Percentiles rank a stretch among this genome's conserved stretches.
Conservation (phyloP, 2,329 filamentous ascomycete genomes). For the Fusarium sarcochroum region DNA sequence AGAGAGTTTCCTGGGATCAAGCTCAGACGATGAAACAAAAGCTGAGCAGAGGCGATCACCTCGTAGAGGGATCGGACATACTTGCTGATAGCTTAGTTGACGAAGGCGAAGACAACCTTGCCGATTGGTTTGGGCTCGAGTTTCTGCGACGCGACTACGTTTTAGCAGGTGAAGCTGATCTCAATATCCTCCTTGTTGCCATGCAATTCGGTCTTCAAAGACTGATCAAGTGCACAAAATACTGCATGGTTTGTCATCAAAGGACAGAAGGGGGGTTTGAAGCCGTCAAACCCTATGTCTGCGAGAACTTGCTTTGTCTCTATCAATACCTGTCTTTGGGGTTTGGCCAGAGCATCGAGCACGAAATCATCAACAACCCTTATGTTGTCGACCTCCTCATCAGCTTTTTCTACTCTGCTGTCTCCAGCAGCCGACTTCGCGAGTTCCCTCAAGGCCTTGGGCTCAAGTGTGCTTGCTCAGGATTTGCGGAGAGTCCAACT, state of each 20-base stretch:
- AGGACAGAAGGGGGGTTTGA: conserved; percentile 75
- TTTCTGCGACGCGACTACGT: conserved; percentile 52
- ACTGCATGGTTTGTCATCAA: conserved; percentile 87
- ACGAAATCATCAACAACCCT: conserved; percentile 84
- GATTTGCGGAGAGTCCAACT: background rate
- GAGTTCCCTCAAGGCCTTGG: conserved; percentile 61
- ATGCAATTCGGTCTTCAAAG: conserved; percentile 85
- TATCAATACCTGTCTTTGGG: conserved; percentile 92
- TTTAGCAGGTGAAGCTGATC: conserved; percentile 48
- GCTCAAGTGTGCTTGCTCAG: conserved; percentile 52
- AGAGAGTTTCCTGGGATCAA: conserved; percentile 72
- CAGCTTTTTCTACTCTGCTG: conserved; percentile 81
- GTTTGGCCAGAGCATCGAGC: conserved; percentile 86
- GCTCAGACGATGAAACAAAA: conserved; percentile 37
- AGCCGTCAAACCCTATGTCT: conserved; percentile 84
- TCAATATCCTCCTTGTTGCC: conserved; percentile 68
- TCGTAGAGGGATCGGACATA: background rate
- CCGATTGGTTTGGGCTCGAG: conserved; percentile 25
- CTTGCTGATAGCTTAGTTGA: background rate
- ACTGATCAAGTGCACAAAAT: conserved; percentile 85
- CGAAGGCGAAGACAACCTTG: conserved; percentile 4
- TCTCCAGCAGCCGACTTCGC: conserved; percentile 57
- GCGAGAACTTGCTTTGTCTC: conserved; percentile 79
- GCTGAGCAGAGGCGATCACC: conserved; percentile 20
- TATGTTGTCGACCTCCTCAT: conserved; percentile 87